These are phyloP conservation scores for Petasospora rhodanensis DNA, from an alignment of 1,139 yeast genomes.

Conservation along the genomic window DNA sequence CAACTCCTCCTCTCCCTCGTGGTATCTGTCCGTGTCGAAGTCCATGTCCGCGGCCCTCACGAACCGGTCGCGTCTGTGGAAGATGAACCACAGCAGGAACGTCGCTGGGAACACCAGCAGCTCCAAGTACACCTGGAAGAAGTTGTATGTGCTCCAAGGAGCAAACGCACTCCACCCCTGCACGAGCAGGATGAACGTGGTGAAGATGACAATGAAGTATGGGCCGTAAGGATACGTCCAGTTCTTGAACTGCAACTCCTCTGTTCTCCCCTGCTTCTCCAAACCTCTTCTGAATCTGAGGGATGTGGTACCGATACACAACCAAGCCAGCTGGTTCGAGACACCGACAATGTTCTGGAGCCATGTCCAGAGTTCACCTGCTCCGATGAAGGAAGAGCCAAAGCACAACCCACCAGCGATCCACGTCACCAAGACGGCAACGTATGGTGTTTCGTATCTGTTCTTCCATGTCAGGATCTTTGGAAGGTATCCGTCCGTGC, in stretches of 20 bases:
- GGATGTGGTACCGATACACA: slow-evolving; percentile 39
- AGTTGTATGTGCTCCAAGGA: slow-evolving; percentile 50
- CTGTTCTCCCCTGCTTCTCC: slow-evolving; percentile 35
- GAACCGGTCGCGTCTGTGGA: slow-evolving; percentile 41
- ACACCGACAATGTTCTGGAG: slow-evolving; percentile 35
- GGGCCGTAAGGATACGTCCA: slow-evolving; percentile 65
- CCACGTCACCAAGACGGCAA: slow-evolving; percentile 37
- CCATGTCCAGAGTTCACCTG: slow-evolving; percentile 35
- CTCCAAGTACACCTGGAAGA: slow-evolving; percentile 46
- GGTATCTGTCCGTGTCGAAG: slow-evolving; percentile 55
- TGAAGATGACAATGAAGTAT: slow-evolving; percentile 45
- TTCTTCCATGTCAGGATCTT: slow-evolving; percentile 39
- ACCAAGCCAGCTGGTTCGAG: slow-evolving; percentile 36
- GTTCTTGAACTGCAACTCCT: slow-evolving; percentile 37
- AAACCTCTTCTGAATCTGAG: slow-evolving; percentile 50
- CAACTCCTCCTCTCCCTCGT: slow-evolving; percentile 46
- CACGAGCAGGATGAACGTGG: slow-evolving; percentile 45
- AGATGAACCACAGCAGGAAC: slow-evolving; percentile 44
- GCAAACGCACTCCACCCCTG: slow-evolving; percentile 62
- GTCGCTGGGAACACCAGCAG: slow-evolving; percentile 44
- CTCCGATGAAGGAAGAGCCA: slow-evolving; percentile 33
- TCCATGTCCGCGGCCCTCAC: slow-evolving; percentile 53
- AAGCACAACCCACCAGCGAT: slow-evolving; percentile 32
- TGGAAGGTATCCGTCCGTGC: slow-evolving; percentile 48
- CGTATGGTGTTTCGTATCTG: slow-evolving; percentile 42